Evolutionary conservation across 2,329 filamentous ascomycete species (phyloP).

Genomic region (Microsporum audouinii): DNA sequence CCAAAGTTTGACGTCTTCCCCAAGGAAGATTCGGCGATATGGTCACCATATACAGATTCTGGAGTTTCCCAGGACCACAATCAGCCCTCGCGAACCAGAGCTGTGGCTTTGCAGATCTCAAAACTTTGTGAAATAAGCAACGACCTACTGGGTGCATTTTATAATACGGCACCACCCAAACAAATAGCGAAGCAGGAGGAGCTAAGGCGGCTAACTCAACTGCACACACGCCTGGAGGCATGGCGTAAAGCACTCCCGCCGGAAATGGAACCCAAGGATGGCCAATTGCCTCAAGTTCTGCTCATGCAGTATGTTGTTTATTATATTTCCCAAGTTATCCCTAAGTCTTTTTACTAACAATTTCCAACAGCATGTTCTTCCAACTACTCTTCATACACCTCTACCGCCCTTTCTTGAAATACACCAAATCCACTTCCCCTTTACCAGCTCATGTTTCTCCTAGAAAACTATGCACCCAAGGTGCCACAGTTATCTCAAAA

Average conservation of each 20-base stretch:
- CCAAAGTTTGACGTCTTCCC: slow-evolving; percentile 87
- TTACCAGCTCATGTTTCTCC: slow-evolving; percentile 81
- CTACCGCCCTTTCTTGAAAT: slow-evolving; percentile 90
- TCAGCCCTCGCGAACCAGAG: slow-evolving; percentile 72
- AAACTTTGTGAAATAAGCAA: slow-evolving; percentile 87
- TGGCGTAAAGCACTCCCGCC: slow-evolving; percentile 77
- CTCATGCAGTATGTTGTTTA: slow-evolving; percentile 65
- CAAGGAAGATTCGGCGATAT: slow-evolving; percentile 70
- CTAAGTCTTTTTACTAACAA: slow-evolving; percentile 9
- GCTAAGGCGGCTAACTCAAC: slow-evolving; percentile 81
- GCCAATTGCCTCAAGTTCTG: slow-evolving; percentile 71
- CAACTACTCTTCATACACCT: slow-evolving; percentile 91
- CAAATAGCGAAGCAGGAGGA: slow-evolving; percentile 65
- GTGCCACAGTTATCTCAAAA: slow-evolving; percentile 81
- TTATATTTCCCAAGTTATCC: not conserved
- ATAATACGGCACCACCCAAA: slow-evolving; percentile 60
- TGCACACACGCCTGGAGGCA: slow-evolving; percentile 78
- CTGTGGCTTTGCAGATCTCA: slow-evolving; percentile 69
- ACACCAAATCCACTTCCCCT: slow-evolving; percentile 67
- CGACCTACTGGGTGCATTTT: slow-evolving; percentile 80
- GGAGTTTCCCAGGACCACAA: slow-evolving; percentile 57
- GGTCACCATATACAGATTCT: slow-evolving; percentile 79
- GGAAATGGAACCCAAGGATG: slow-evolving; percentile 81
- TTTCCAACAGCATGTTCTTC: slow-evolving; percentile 73
- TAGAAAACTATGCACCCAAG: slow-evolving; percentile 78